phyloP scores from a whole-genome alignment of 768 basidiomycete genomes.

The Boletellus ananiceps region DNA sequence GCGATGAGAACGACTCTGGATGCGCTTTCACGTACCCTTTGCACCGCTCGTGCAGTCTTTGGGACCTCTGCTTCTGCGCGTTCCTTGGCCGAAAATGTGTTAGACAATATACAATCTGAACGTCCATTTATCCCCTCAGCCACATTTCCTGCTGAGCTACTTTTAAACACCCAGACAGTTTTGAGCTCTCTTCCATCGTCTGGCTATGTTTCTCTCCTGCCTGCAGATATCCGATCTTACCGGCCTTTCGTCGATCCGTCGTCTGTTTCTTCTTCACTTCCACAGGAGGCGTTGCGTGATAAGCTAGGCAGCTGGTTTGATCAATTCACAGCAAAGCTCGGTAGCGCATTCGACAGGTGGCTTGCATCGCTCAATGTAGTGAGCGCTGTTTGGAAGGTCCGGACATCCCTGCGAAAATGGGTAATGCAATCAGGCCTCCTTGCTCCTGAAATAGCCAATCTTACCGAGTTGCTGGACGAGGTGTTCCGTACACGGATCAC shows the following conservation, averaged over 20 bases:
- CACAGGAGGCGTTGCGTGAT: slow-evolving; percentile 38
- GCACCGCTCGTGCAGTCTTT: slow-evolving; percentile 56
- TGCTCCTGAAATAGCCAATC: slow-evolving; percentile 39
- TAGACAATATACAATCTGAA: slow-evolving; percentile 61
- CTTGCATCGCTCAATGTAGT: slow-evolving; percentile 54
- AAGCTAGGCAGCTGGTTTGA: slow-evolving; percentile 64
- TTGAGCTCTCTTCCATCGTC: slow-evolving; percentile 76
- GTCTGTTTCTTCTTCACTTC: slow-evolving; percentile 51
- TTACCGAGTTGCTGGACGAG: slow-evolving; percentile 48
- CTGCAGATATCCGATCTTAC: slow-evolving; percentile 65
- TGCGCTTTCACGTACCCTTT: slow-evolving; percentile 55
- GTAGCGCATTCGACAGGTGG: slow-evolving; percentile 49
- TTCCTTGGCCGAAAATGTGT: slow-evolving; percentile 52
- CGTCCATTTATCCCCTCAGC: slow-evolving; percentile 20
- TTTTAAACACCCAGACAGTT: slow-evolving; percentile 62
- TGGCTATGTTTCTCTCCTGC: slow-evolving; percentile 75
- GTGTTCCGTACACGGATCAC: slow-evolving; percentile 51
- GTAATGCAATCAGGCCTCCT: slow-evolving; percentile 42
- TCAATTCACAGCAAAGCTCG: slow-evolving; percentile 44
- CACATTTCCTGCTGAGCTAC: slow-evolving; percentile 46
- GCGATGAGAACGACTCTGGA: slow-evolving; percentile 49
- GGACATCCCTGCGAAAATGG: slow-evolving; percentile 48
- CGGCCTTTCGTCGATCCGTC: slow-evolving; percentile 79
- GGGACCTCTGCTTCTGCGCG: slow-evolving; percentile 29
- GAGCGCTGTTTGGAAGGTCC: slow-evolving; percentile 69